These are phyloP conservation scores for Zygoascus sp. DNA, from an alignment of 1,139 yeast species.

Conservation along the genomic window DNA sequence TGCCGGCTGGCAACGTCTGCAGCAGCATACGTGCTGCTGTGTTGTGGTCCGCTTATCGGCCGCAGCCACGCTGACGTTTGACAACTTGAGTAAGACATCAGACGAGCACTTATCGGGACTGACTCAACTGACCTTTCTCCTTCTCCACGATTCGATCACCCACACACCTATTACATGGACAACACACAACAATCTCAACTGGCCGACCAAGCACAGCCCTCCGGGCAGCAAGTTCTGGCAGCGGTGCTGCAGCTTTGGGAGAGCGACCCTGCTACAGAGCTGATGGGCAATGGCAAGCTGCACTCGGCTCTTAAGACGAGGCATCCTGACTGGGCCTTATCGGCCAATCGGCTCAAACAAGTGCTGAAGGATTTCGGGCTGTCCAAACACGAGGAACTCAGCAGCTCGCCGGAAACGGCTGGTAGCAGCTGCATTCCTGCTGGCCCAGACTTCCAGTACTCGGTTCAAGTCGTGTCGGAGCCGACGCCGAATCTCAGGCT, in stretches of 20 bases:
- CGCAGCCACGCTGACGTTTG: too few relatives aligned
- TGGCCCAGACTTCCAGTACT: conserved; percentile 36
- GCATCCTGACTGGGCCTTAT: conserved; percentile 59
- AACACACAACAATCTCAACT: not conserved
- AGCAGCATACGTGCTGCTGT: too few relatives aligned
- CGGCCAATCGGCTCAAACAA: conserved; percentile 53
- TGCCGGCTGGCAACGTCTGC: too few relatives aligned
- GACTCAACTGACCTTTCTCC: too few relatives aligned
- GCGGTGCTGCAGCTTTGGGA: conserved; percentile 64
- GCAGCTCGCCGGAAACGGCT: not conserved
- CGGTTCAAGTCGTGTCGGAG: conserved; percentile 46
- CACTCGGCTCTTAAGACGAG: conserved; percentile 47
- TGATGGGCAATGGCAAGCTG: conserved; percentile 52
- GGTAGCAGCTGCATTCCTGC: not conserved
- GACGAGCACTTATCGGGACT: too few relatives aligned
- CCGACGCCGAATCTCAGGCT: conserved; percentile 47
- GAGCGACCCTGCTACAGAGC: conserved; percentile 59
- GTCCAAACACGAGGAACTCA: conserved; percentile 6
- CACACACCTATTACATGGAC: not conserved
- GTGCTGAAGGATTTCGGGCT: conserved; percentile 49
- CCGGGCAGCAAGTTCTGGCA: conserved; percentile 59
- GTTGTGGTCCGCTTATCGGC: too few relatives aligned
- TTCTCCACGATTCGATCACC: not conserved
- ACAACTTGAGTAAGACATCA: not conserved
- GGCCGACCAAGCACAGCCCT: conserved; percentile 45